A percentile compares a stretch with the other conserved stretches of the same genome.
Conservation (phyloP, 805 yeast species). For the Suhomyces emberorum region DNA sequence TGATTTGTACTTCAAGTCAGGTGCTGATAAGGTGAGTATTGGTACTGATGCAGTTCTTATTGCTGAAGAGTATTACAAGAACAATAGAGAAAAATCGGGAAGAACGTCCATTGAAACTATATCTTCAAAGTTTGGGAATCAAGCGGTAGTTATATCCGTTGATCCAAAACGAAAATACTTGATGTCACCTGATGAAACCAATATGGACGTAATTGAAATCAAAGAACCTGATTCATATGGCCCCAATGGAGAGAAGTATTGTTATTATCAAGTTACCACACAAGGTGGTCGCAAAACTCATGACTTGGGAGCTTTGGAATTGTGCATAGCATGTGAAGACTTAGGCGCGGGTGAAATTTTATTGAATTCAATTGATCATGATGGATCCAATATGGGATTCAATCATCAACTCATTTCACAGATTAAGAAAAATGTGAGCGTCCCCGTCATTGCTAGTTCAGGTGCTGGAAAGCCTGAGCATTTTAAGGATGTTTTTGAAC, state of each 20-base stretch:
- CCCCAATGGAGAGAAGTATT: slow-evolving; percentile 84
- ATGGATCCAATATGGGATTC: slow-evolving; percentile 93
- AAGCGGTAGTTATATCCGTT: slow-evolving; percentile 97
- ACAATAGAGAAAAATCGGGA: slow-evolving; percentile 61
- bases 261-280: slow-evolving; percentile 93
- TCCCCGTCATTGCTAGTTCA: slow-evolving; percentile 96
- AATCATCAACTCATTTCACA: slow-evolving; percentile 82
- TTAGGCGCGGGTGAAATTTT: slow-evolving; percentile 96
- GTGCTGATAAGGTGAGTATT: slow-evolving; percentile 96
- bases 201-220: slow-evolving; percentile 64
- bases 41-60: slow-evolving; percentile 97
- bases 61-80: slow-evolving; percentile 74
- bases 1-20: slow-evolving; percentile 84
- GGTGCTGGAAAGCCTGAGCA: slow-evolving; percentile 96
- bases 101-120: slow-evolving; percentile 89
- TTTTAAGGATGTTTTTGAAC: slow-evolving; percentile 78
- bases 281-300: slow-evolving; percentile 91
- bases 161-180: slow-evolving; percentile 92
- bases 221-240: slow-evolving; percentile 50
- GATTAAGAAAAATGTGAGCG: slow-evolving; percentile 68
- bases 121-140: slow-evolving; percentile 87
- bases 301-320: slow-evolving; percentile 87
- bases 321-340: slow-evolving; percentile 83
- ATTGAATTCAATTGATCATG: slow-evolving; percentile 93
- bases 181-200: slow-evolving; percentile 53